Evolutionary conservation across 345 rosid genomes (phyloP), one percentile per base, ranked within the genome.

Genomic region (Citrus medica): DNA sequence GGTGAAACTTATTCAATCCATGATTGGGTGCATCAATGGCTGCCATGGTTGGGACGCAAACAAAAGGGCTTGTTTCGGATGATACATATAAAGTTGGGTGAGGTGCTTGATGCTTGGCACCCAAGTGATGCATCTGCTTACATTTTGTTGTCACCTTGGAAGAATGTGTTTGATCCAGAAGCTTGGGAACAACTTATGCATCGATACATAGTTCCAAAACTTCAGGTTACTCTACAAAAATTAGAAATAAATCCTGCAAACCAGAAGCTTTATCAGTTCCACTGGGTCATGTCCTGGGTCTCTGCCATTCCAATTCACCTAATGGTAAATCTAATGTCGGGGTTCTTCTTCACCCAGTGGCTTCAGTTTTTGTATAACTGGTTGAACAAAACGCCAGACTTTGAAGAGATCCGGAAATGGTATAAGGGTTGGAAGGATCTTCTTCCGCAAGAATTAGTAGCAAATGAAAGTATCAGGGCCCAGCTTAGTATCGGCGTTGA

Each of bases 21-120:
- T 84, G 84, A 87, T 64, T 96, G 98, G 99, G 95, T 92, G 69
- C 98, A 92, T 86, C 99, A 98, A 58, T 94, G 98, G 99, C 80
- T 94, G 80, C 97, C 92, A n/a, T 79, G 79, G 83, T 82, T 94
- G 85, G 99, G 97, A 77, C 88, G 84, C 56, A 92, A 89, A 75
- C 51, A 1, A 13, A 16, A 46, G 51, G 51, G 17, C 17, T 46
- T 46, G 51, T 46, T 46, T 46, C 51, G 17, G 16, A 46, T 46
- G 51, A 46, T 46, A 3, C 51, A 13, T 46, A 46, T 13, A 3
- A 93, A 93, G 87, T 66, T 93, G 89, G 86, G 93, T 76, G 88
- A 87, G 69, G 96, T 89, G 76, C 97, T 95, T 63, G 94, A 90
- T 81, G 93, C 87, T 21, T 93, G 99, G 99, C 96, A 89, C 79